Conservation (phyloP, 371 early-diverging fungal species). For the Catenaria anguillulae region DNA sequence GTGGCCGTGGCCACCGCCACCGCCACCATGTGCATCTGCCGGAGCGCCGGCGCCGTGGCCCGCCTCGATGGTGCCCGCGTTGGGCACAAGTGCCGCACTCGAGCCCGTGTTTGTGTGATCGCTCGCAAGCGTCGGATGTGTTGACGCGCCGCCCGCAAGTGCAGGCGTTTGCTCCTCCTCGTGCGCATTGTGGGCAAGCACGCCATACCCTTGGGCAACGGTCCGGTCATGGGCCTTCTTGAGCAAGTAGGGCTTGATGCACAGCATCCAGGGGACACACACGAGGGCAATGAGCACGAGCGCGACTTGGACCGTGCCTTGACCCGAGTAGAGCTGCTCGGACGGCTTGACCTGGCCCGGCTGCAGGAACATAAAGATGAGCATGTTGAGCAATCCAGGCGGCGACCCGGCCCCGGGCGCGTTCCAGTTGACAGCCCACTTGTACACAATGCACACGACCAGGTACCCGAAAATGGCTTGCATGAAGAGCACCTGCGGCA, state of each 20-base stretch:
- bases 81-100: not conserved
- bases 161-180: slow-evolving; percentile 18
- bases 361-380: slow-evolving; percentile 97
- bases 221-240: slow-evolving; percentile 62
- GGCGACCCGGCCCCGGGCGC: slow-evolving; percentile 55
- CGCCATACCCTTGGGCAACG: slow-evolving; percentile 36
- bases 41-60: slow-evolving; percentile 13
- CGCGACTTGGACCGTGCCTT: slow-evolving; percentile 67
- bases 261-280: slow-evolving; percentile 98
- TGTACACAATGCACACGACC: slow-evolving; percentile 80
- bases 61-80: not conserved
- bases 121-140: no score
- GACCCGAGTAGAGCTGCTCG: slow-evolving; percentile 70
- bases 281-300: slow-evolving; percentile 73
- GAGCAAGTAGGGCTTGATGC: slow-evolving; percentile 83
- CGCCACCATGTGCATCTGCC: slow-evolving; percentile 20
- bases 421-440: slow-evolving; percentile 91
- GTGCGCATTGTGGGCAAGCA: slow-evolving; percentile 16
- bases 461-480: slow-evolving; percentile 93
- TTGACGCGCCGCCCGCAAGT: slow-evolving; percentile 9
- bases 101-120: not conserved
- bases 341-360: slow-evolving; percentile 73
- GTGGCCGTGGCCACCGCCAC: slow-evolving; percentile 19
- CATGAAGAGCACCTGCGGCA: slow-evolving; percentile 95
- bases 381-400: slow-evolving; percentile 90